A percentile compares a stretch with the other conserved stretches of the same genome.
Evolutionary conservation across 1,284 basidiomycete species (phyloP).

Genomic region (Phylloporus sp.): DNA sequence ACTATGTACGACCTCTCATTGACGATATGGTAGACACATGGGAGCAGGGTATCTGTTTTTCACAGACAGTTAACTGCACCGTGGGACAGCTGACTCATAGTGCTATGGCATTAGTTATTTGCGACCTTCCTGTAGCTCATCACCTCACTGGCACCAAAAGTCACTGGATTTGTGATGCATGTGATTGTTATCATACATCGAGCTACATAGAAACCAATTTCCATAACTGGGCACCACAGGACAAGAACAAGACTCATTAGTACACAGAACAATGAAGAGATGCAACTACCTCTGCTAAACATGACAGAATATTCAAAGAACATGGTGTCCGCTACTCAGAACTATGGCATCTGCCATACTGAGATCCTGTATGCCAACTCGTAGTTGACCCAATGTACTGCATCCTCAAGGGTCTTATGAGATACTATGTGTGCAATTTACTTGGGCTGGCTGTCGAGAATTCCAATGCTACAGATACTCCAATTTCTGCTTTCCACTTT

Average conservation of each 20-base stretch:
- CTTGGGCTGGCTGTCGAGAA: background rate
- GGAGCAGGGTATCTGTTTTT: background rate
- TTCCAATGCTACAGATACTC: background rate
- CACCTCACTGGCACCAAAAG: background rate
- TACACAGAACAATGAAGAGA: background rate
- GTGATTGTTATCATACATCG: conserved; percentile 17
- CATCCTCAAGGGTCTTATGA: background rate
- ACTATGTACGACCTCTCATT: conserved; percentile 15
- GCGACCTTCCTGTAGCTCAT: background rate
- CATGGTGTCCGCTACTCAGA: background rate
- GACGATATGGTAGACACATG: background rate
- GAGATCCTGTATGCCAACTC: background rate
- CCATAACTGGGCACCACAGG: conserved; percentile 9
- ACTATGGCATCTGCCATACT: background rate
- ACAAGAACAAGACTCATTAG: conserved; percentile 4
- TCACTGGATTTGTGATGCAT: conserved; percentile 7
- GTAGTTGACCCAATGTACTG: conserved; percentile 1
- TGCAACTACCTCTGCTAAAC: background rate
- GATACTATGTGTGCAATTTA: too few relatives aligned
- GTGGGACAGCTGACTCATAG: background rate
- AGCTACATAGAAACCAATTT: conserved; percentile 9
- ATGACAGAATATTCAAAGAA: background rate
- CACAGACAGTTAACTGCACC: background rate
- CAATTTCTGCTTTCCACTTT: background rate
- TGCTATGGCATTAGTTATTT: background rate